Evolutionary conservation across 495 filamentous ascomycete species (phyloP).

Genomic region (Annulohypoxylon stygium): DNA sequence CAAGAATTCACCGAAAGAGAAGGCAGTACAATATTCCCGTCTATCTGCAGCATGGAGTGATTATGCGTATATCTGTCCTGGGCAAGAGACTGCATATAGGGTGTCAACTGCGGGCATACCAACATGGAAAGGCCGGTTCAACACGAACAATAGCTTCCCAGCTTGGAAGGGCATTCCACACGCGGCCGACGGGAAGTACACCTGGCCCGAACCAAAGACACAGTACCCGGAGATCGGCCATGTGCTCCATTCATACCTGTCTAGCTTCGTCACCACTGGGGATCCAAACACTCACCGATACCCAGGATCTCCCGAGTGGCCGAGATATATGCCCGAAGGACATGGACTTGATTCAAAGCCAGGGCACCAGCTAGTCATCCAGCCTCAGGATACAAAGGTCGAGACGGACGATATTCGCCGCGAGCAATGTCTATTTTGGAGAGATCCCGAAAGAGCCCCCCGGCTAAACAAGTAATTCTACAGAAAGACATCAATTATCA

Average conservation of each 20-base stretch:
- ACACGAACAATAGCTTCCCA: conserved; percentile 61
- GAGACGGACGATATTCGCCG: conserved; percentile 43
- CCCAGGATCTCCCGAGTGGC: conserved; percentile 40
- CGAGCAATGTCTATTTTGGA: conserved; percentile 43
- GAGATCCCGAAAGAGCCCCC: conserved; percentile 39
- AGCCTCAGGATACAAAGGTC: conserved; percentile 34
- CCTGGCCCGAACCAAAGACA: conserved; percentile 54
- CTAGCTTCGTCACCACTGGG: conserved; percentile 64
- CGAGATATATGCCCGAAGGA: conserved; percentile 39
- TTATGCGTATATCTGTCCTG: conserved; percentile 74
- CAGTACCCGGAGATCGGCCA: conserved; percentile 60
- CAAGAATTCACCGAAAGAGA: conserved; percentile 55
- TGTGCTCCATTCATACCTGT: conserved; percentile 64
- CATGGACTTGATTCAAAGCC: conserved; percentile 44
- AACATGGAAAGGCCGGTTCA: conserved; percentile 54
- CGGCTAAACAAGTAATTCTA: conserved; percentile 38
- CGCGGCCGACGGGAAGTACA: conserved; percentile 57
- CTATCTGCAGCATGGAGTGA: conserved; percentile 73
- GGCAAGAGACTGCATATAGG: conserved; percentile 70
- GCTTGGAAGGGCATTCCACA: conserved; percentile 66
- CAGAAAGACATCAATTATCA: neutral
- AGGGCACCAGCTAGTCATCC: conserved; percentile 43
- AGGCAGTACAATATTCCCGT: conserved; percentile 67
- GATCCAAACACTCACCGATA: conserved; percentile 60
- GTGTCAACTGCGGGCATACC: conserved; percentile 54